Evolutionary conservation across 2,329 filamentous ascomycete species (phyloP), one percentile per base, ranked within the genome.

Genomic region (Exophiala alcalophila): DNA sequence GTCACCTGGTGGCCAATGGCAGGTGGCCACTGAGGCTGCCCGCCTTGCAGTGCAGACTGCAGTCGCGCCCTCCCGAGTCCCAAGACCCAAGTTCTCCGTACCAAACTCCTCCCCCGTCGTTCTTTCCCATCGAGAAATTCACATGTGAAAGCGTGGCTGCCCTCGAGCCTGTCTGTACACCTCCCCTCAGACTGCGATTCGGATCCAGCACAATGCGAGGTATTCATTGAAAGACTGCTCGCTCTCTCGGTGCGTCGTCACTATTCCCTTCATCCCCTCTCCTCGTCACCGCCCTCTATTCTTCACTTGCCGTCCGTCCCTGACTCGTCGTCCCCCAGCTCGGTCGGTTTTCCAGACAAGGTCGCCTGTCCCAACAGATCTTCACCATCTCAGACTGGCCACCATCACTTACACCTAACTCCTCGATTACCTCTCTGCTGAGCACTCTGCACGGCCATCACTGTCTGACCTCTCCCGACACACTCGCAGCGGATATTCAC

Each of bases 291-390:
- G 21, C 20, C 20, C 26, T 21, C 7, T 28, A 27, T 19, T 30
- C 15, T 31, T n/a, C n/a, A n/a, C 30, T 16, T 26, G n/a, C 25
- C 35, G 29, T 11, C 38, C 20, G 7, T 29, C 38, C 35, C 20
- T 30, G 23, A 25, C 42, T n/a, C 26, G 10, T 23, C 21, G 25
- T 27, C 23, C 33, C 20, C 27, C 34, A 50, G 47, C 42, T 43
- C 47, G 33, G 29, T 40, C 40, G 35, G 27, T 45, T 44, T 25
- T 21, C 29, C 30, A 29, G 31, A 34, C 29, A 20, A 14, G 8
- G 16, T 32, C 36, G 30, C 15, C 25, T 31, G 27, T 47, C 49
- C 49, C 49, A 52, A 52, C 49, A 52, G 42, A 49, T 48, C 33
- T 39, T 11, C 24, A 25, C n/a, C 28, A 15, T 32, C 24, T 26